Evolutionary conservation across 192 early-diverging fungal genomes (phyloP).

Genomic region (Jimgerdemannia flammicorona): DNA sequence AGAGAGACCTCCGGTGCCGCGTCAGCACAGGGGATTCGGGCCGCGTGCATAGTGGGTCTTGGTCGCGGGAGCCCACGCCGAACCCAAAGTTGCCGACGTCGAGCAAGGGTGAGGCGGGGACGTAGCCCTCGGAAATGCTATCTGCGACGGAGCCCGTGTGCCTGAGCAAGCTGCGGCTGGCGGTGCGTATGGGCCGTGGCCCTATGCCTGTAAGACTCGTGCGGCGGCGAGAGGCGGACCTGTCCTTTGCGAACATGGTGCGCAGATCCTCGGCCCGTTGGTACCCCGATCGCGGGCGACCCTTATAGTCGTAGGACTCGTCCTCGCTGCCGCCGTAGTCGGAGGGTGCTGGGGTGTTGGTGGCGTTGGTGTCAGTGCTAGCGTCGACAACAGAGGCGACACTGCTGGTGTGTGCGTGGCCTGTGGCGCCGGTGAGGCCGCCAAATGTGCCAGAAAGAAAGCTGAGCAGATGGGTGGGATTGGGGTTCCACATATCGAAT

Average conservation of each 20-base stretch:
- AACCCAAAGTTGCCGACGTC: too few relatives aligned
- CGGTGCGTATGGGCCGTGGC: constrained; percentile 23
- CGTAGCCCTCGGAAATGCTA: background rate
- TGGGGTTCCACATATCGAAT: constrained; percentile 35
- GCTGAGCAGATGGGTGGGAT: constrained; percentile 28
- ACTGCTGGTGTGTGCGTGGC: background rate
- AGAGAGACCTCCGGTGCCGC: constrained; percentile 27
- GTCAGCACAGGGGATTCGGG: constrained; percentile 22
- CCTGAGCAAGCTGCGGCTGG: constrained; percentile 20
- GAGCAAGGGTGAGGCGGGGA: too few relatives aligned
- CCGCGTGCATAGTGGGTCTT: too few relatives aligned
- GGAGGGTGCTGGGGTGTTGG: background rate
- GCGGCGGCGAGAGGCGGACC: constrained; percentile 23
- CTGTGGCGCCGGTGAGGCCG: constrained; percentile 3
- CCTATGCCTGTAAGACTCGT: constrained; percentile 39
- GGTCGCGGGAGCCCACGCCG: too few relatives aligned
- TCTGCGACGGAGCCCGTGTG: constrained; percentile 11
- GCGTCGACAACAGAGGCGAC: background rate
- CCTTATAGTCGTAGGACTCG: constrained; percentile 31
- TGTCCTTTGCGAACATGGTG: too few relatives aligned
- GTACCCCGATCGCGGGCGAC: constrained; percentile 23
- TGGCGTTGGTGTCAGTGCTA: too few relatives aligned
- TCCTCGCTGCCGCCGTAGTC: constrained; percentile 34
- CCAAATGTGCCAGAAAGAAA: constrained; percentile 24
- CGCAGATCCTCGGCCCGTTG: constrained; percentile 8